A percentile compares a stretch with the other conserved stretches of the same genome.
Conservation (phyloP, 495 filamentous ascomycete species). For the Hypoxylon intermedium region DNA sequence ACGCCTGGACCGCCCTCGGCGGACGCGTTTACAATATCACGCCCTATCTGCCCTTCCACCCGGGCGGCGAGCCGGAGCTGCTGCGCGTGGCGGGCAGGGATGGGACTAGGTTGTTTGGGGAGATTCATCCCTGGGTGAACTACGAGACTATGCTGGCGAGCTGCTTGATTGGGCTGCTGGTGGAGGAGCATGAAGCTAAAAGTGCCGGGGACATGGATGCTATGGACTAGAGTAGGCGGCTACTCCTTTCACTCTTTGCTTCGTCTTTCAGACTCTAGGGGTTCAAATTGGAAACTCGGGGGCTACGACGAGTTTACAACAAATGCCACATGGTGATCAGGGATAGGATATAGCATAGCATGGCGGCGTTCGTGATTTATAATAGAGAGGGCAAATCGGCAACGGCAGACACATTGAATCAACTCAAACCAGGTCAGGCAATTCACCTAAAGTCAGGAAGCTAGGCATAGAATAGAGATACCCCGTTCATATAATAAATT, state of each 20-base stretch:
- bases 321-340: neutral
- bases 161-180: conserved; percentile 85
- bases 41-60: conserved; percentile 89
- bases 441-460: conserved; percentile 7
- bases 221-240: conserved; percentile 72
- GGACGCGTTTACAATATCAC: conserved; percentile 93
- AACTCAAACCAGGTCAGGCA: neutral
- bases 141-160: conserved; percentile 90
- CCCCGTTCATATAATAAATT: conserved; percentile 8
- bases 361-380: conserved; percentile 9
- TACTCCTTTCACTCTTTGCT: neutral
- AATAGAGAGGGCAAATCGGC: conserved; percentile 1
- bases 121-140: conserved; percentile 97
- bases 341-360: conserved; percentile 9
- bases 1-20: conserved; percentile 86
- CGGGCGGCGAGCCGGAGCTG: conserved; percentile 87
- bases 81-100: conserved; percentile 80
- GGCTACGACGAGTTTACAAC: neutral
- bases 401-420: neutral
- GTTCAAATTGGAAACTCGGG: neutral
- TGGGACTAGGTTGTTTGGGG: conserved; percentile 80
- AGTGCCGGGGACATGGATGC: conserved; percentile 60
- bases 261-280: neutral
- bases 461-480: conserved; percentile 27
- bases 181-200: conserved; percentile 71